A percentile compares a stretch with the other conserved stretches of the same genome.
Evolutionary conservation across 176 grass and related monocot genomes (phyloP).

Genomic region (Oryza brachyantha): DNA sequence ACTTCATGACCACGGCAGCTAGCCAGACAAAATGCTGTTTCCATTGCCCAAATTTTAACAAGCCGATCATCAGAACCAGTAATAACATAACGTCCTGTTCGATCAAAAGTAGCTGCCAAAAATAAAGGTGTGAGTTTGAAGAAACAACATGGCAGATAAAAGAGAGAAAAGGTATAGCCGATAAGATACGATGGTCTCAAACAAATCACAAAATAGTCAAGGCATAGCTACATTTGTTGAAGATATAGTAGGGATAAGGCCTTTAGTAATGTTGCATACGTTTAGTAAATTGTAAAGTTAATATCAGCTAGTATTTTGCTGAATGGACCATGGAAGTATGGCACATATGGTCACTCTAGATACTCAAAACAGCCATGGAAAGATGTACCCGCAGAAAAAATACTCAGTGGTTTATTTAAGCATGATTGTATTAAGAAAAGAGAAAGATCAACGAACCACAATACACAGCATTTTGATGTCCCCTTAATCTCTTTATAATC

Average conservation of each 20-base stretch:
- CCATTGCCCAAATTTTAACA: conserved; percentile 98
- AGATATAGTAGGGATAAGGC: neutral
- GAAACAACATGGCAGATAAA: conserved; percentile 12
- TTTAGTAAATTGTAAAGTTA: neutral
- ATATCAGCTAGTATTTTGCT: neutral
- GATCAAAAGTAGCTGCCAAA: conserved; percentile 88
- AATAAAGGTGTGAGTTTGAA: neutral
- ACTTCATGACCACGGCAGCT: conserved; percentile 98
- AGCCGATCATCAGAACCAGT: conserved; percentile 97
- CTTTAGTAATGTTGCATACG: neutral
- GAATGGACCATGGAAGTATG: neutral
- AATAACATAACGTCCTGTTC: conserved; percentile 81
- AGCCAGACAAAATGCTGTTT: conserved; percentile 92
- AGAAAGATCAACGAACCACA: conserved; percentile 73
- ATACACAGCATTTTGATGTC: conserved; percentile 96
- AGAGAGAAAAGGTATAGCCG: neutral
- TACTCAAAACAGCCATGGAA: conserved; percentile 2
- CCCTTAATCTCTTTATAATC: conserved; percentile 88
- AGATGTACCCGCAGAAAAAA: neutral
- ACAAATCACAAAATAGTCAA: conserved; percentile 14
- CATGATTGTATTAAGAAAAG: conserved; percentile 14
- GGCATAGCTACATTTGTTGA: conserved; percentile 18
- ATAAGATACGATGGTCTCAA: conserved; percentile 1
- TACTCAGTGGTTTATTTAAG: conserved; percentile 1
- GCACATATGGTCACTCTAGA: neutral